Evolutionary conservation across 1,139 yeast genomes (phyloP).

Genomic region (Blastobotrys indianensis): DNA sequence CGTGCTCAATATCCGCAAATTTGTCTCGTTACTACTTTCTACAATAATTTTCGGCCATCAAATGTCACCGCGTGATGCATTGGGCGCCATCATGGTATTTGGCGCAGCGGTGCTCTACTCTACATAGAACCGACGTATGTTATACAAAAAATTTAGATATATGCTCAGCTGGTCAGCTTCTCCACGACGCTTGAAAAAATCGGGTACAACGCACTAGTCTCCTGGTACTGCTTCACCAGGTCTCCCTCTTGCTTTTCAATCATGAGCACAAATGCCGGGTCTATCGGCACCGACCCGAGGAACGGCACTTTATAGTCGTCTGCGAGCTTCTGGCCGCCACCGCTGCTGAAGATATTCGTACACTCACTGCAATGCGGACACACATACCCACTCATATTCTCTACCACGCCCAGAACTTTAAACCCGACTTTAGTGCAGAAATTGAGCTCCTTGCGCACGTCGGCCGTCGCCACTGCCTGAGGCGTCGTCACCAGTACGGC

Average conservation of each 20-base stretch:
- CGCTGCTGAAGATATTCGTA: constrained; percentile 84
- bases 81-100: constrained; percentile 50
- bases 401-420: constrained; percentile 77
- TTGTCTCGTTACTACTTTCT: constrained; percentile 53
- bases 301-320: constrained; percentile 55
- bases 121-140: neutral
- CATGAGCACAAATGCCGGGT: constrained; percentile 82
- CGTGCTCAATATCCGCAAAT: constrained; percentile 54
- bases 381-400: constrained; percentile 94
- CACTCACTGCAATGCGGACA: constrained; percentile 89
- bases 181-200: constrained; percentile 50
- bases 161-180: constrained; percentile 29
- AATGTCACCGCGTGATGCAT: constrained; percentile 35
- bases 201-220: constrained; percentile 36
- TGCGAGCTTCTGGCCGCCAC: constrained; percentile 82
- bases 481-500: constrained; percentile 96
- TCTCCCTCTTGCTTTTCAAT: constrained; percentile 43
- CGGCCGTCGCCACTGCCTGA: constrained; percentile 86
- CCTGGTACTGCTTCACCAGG: constrained; percentile 37
- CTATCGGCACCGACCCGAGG: constrained; percentile 86
- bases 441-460: constrained; percentile 89
- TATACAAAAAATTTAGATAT: neutral
- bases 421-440: constrained; percentile 86
- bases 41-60: constrained; percentile 44
- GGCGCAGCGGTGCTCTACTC: constrained; percentile 49